phyloP scores from a whole-genome alignment of 805 yeast species.

The Metschnikowia reukaufii region DNA sequence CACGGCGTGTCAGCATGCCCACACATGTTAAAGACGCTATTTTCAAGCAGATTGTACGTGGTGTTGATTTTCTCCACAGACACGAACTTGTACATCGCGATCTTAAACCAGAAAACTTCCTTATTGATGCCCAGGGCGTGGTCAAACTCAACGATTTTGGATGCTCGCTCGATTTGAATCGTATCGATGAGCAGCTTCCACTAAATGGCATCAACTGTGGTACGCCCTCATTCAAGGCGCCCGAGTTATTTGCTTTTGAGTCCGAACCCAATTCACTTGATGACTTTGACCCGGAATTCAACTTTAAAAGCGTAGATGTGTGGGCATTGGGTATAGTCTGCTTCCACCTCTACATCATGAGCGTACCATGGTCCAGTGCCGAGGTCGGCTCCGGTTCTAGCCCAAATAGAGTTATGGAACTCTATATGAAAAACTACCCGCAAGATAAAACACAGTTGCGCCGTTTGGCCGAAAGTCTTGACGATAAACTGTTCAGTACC shows the following conservation, averaged over 20 bases:
- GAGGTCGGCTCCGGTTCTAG: constrained; percentile 19
- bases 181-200: constrained; percentile 19
- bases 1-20: constrained; percentile 29
- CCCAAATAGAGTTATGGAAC: constrained; percentile 23
- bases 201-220: constrained; percentile 40
- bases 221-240: constrained; percentile 55
- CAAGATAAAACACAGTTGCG: constrained; percentile 21
- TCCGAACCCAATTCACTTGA: not conserved
- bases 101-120: constrained; percentile 54
- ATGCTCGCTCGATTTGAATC: constrained; percentile 40
- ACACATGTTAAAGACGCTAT: constrained; percentile 43
- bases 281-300: not conserved
- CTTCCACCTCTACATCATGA: constrained; percentile 43
- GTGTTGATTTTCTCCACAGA: constrained; percentile 45
- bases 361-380: constrained; percentile 51
- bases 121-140: constrained; percentile 46
- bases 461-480: constrained; percentile 26
- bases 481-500: constrained; percentile 21
- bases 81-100: constrained; percentile 50
- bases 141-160: constrained; percentile 54
- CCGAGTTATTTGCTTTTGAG: constrained; percentile 43
- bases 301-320: constrained; percentile 43
- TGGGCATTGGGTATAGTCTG: constrained; percentile 56
- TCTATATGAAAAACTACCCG: constrained; percentile 32
- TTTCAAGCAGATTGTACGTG: constrained; percentile 47